These are phyloP conservation scores for Skeletonema potamos DNA, from an alignment of 108 stramenopile genomes.

Conservation along the genomic window DNA sequence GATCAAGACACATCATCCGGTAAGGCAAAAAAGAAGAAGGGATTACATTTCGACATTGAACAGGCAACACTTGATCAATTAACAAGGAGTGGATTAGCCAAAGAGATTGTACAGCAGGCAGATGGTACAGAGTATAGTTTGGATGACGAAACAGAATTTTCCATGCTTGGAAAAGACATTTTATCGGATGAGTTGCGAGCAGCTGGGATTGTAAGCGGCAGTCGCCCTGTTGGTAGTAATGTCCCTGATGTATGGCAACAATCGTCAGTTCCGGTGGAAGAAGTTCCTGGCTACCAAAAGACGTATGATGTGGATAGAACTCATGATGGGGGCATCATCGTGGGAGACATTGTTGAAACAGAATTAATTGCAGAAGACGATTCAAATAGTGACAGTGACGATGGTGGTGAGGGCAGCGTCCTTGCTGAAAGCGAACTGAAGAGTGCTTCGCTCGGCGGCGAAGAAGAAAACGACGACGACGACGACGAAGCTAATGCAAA, in stretches of 20 bases:
- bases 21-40: neutral
- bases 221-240: neutral
- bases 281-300: conserved; percentile 2
- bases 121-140: conserved; percentile 72
- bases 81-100: conserved; percentile 58
- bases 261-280: conserved; percentile 17
- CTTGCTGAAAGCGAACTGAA: neutral
- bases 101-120: conserved; percentile 72
- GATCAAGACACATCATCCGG: neutral
- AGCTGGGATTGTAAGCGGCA: conserved; percentile 20
- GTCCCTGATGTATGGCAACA: conserved; percentile 15
- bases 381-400: neutral
- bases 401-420: neutral
- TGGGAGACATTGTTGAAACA: conserved; percentile 28
- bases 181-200: conserved; percentile 44
- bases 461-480: conserved; percentile 4
- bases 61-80: conserved; percentile 60
- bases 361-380: neutral
- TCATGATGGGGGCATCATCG: conserved; percentile 20
- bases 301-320: conserved; percentile 11
- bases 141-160: conserved; percentile 48
- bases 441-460: conserved; percentile 1
- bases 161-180: conserved; percentile 45
- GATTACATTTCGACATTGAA: conserved; percentile 56
- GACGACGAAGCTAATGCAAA: neutral